Percentiles rank a stretch among this genome's conserved stretches.
Evolutionary conservation across 169 alveolate genomes (phyloP).

Genomic region (Plasmodium ovale): DNA sequence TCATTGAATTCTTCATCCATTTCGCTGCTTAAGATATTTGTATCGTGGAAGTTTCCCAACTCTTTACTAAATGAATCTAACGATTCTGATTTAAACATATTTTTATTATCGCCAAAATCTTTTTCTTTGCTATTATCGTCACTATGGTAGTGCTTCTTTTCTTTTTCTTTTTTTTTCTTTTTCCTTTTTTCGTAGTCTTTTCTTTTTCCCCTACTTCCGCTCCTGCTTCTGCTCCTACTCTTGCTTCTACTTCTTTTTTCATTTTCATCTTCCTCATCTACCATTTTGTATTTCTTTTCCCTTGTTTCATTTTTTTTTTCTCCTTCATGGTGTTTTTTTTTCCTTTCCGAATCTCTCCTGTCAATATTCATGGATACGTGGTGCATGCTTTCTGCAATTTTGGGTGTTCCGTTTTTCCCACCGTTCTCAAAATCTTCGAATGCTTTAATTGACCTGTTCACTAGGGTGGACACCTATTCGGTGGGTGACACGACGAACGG

Average conservation of each 20-base stretch:
- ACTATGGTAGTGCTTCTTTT: slow-evolving; percentile 7
- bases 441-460: slow-evolving; percentile 16
- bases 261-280: slow-evolving; percentile 27
- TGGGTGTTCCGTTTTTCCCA: slow-evolving; percentile 2
- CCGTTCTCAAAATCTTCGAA: slow-evolving; percentile 46
- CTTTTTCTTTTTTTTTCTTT: slow-evolving; percentile 19
- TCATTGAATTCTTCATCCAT: slow-evolving; percentile 30
- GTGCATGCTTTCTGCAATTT: background rate
- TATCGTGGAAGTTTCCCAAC: slow-evolving; percentile 2
- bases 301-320: slow-evolving; percentile 8
- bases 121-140: slow-evolving; percentile 33
- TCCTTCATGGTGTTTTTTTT: slow-evolving; percentile 29
- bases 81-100: slow-evolving; percentile 11
- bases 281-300: slow-evolving; percentile 26
- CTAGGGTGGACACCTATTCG: slow-evolving; percentile 50
- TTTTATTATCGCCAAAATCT: slow-evolving; percentile 24
- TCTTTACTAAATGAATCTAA: slow-evolving; percentile 30
- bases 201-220: slow-evolving; percentile 44
- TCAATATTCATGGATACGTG: background rate
- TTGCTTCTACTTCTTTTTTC: slow-evolving; percentile 1
- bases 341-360: background rate
- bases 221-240: slow-evolving; percentile 6
- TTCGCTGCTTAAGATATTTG: slow-evolving; percentile 26
- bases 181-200: slow-evolving; percentile 19
- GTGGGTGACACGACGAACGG: too few species aligned